Evolutionary conservation across 1,284 basidiomycete species (phyloP).

Genomic region (Cutaneotrichosporon cyanovorans): DNA sequence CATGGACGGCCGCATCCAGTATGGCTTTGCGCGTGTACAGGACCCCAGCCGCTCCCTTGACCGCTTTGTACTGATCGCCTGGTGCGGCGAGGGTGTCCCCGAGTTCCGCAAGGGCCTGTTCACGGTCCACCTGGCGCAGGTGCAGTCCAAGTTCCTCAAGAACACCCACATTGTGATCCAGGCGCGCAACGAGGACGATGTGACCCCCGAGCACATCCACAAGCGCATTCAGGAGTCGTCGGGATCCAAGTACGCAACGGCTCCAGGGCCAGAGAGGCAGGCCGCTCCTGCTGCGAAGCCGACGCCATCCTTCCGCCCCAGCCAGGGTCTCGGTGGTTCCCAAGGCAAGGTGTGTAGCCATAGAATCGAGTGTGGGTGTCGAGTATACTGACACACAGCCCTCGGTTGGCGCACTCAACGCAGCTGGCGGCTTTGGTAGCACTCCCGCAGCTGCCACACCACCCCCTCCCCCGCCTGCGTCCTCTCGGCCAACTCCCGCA

Average conservation of each 20-base stretch:
- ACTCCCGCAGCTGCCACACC: conserved; percentile 7
- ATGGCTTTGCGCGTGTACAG: conserved; percentile 79
- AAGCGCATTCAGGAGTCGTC: conserved; percentile 80
- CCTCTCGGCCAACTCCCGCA: conserved; percentile 30
- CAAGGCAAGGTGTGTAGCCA: conserved; percentile 38
- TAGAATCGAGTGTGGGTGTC: too few relatives aligned
- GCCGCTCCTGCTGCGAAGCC: conserved; percentile 20
- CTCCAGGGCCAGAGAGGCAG: conserved; percentile 22
- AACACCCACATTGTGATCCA: conserved; percentile 84
- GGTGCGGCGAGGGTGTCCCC: conserved; percentile 95
- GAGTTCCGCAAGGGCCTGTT: conserved; percentile 83
- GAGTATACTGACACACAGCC: conserved; percentile 16
- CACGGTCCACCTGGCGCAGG: conserved; percentile 46
- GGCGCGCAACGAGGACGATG: conserved; percentile 86
- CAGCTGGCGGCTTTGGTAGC: conserved; percentile 14
- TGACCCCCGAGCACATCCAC: conserved; percentile 70
- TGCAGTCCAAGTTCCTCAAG: conserved; percentile 66
- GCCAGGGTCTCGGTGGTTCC: conserved; percentile 39
- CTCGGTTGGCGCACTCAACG: conserved; percentile 20
- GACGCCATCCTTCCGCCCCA: conserved; percentile 35
- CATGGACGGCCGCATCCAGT: conserved; percentile 89
- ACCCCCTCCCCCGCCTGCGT: conserved; percentile 40
- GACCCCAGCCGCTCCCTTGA: conserved; percentile 81
- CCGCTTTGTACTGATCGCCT: conserved; percentile 84
- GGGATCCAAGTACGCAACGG: conserved; percentile 69